Percentiles rank a stretch among this genome's conserved stretches.
Conservation (phyloP, 345 rosid species). For the Arabidopsis thaliana region DNA sequence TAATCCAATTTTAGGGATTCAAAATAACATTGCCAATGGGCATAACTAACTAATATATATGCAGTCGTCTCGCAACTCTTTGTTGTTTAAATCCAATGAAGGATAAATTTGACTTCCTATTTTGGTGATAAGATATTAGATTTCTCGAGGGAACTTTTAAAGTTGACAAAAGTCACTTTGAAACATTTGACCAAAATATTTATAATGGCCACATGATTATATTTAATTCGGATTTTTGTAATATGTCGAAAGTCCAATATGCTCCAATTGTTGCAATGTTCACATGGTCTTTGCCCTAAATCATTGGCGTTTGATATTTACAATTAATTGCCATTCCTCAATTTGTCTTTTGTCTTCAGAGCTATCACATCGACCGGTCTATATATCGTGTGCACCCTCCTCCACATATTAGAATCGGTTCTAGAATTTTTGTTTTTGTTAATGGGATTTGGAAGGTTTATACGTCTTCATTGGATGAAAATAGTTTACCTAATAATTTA, state of each 20-base stretch:
- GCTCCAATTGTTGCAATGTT: constrained; percentile 35
- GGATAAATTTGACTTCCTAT: constrained; percentile 36
- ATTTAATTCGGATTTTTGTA: constrained; percentile 13
- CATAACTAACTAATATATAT: neutral
- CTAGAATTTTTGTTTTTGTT: constrained; percentile 3
- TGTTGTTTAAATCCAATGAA: constrained; percentile 8
- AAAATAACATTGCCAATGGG: constrained; percentile 1
- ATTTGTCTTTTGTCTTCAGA: constrained; percentile 34
- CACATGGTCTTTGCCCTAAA: constrained; percentile 41
- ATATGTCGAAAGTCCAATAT: constrained; percentile 34
- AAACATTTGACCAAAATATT: constrained; percentile 38
- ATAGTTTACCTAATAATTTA: constrained; percentile 17
- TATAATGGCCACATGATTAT: constrained; percentile 32
- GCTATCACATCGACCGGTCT: constrained; percentile 39
- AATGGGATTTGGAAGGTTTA: constrained; percentile 16
- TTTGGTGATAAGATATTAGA: constrained; percentile 37
- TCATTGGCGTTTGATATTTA: constrained; percentile 42
- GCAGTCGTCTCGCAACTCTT: neutral
- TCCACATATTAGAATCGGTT: constrained; percentile 34
- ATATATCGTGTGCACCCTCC: constrained; percentile 14
- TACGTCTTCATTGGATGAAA: constrained; percentile 7
- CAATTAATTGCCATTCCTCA: constrained; percentile 29
- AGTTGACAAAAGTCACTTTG: constrained; percentile 41
- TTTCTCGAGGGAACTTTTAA: constrained; percentile 33
- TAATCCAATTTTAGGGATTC: neutral